Evolutionary conservation across 208 protist genomes (phyloP).

Genomic region (Leishmania guyanensis): DNA sequence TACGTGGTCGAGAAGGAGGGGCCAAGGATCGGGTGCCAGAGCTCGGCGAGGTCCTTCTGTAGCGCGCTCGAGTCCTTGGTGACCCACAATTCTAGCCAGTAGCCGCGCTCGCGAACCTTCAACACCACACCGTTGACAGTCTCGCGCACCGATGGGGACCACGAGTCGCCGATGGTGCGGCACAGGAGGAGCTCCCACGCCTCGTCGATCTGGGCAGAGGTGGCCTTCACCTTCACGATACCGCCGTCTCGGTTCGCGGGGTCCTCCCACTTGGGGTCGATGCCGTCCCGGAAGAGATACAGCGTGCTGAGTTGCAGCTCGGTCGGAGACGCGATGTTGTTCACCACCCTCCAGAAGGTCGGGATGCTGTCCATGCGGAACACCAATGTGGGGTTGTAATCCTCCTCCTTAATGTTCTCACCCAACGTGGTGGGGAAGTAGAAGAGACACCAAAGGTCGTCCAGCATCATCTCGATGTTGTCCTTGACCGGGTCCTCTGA

Average conservation of each 20-base stretch:
- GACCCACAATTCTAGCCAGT: slow-evolving; percentile 86
- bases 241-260: slow-evolving; percentile 86
- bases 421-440: slow-evolving; percentile 58
- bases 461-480: slow-evolving; percentile 63
- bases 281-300: slow-evolving; percentile 95
- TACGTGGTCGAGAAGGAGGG: slow-evolving; percentile 58
- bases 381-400: slow-evolving; percentile 83
- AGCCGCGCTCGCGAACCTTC: slow-evolving; percentile 76
- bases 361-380: slow-evolving; percentile 81
- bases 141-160: slow-evolving; percentile 62
- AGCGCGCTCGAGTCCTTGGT: slow-evolving; percentile 64
- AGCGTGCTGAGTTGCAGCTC: slow-evolving; percentile 85
- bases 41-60: slow-evolving; percentile 62
- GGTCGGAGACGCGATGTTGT: slow-evolving; percentile 91
- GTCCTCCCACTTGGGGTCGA: slow-evolving; percentile 97
- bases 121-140: slow-evolving; percentile 81
- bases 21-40: slow-evolving; percentile 62
- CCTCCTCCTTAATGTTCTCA: slow-evolving; percentile 70
- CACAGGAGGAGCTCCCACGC: slow-evolving; percentile 86
- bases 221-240: slow-evolving; percentile 72
- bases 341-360: slow-evolving; percentile 92
- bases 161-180: slow-evolving; percentile 85
- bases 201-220: slow-evolving; percentile 50
- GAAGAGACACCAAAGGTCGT: slow-evolving; percentile 83
- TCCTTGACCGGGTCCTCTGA: slow-evolving; percentile 45